Evolutionary conservation across 495 filamentous ascomycete genomes (phyloP).

Genomic region (Diplogelasinospora grovesii): DNA sequence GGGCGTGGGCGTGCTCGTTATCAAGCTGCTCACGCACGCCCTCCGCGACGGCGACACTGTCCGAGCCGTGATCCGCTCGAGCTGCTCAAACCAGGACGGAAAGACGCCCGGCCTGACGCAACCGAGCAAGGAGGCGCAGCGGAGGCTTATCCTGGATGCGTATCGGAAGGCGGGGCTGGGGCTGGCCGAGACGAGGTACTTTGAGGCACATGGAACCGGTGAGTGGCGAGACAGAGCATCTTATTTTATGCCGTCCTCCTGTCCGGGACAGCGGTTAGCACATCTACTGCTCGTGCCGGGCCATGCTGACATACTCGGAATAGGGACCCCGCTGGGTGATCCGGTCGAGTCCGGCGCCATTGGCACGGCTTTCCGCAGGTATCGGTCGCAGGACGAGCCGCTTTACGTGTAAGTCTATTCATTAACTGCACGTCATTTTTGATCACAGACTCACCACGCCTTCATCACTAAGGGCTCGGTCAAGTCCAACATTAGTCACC

Average conservation of each 20-base stretch:
- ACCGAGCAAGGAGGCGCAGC: conserved; percentile 44
- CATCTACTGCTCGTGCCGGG: too few relatives aligned
- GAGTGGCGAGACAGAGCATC: too few relatives aligned
- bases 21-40: conserved; percentile 49
- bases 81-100: conserved; percentile 48
- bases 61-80: conserved; percentile 50
- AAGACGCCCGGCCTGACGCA: conserved; percentile 41
- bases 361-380: conserved; percentile 19
- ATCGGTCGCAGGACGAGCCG: conserved; percentile 19
- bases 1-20: conserved; percentile 41
- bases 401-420: conserved; percentile 41
- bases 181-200: conserved; percentile 35
- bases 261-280: too few relatives aligned
- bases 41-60: conserved; percentile 42
- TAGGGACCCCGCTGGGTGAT: conserved; percentile 27
- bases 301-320: conserved; percentile 40
- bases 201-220: conserved; percentile 17
- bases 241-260: too few relatives aligned
- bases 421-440: too few relatives aligned
- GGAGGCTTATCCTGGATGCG: conserved; percentile 36
- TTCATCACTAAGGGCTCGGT: too few relatives aligned
- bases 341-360: conserved; percentile 26
- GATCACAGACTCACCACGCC: too few relatives aligned
- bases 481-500: conserved; percentile 53
- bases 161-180: conserved; percentile 41